phyloP scores from a whole-genome alignment of 192 early-diverging fungal genomes.

The Backusella macrospora region DNA sequence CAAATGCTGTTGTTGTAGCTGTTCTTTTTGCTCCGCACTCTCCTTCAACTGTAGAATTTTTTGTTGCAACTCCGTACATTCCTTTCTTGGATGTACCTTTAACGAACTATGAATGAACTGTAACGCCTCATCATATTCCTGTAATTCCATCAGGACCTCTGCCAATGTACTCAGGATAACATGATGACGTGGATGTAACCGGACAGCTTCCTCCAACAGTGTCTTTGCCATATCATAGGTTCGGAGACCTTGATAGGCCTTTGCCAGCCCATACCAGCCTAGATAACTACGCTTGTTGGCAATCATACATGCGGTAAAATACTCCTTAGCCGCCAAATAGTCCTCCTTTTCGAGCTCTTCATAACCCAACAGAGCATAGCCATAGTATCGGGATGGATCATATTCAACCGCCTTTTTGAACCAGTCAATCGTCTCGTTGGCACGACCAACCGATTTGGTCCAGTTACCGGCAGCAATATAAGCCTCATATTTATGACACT shows the following conservation, averaged over 20 bases:
- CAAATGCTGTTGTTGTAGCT: background rate
- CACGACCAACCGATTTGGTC: constrained; percentile 19
- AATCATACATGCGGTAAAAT: constrained; percentile 33
- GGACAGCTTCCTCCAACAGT: constrained; percentile 29
- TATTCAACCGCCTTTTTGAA: constrained; percentile 33
- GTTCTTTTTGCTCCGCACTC: background rate
- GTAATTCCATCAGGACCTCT: constrained; percentile 29
- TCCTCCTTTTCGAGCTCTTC: constrained; percentile 40
- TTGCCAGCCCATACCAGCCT: constrained; percentile 38
- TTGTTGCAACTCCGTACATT: background rate
- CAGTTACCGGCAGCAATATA: constrained; percentile 42
- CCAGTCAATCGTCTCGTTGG: constrained; percentile 34
- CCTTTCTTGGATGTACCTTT: background rate
- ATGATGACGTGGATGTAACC: constrained; percentile 33
- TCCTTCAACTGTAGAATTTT: constrained; percentile 10
- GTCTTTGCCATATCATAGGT: constrained; percentile 23
- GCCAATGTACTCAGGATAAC: constrained; percentile 35
- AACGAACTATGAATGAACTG: constrained; percentile 15
- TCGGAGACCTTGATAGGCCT: constrained; percentile 29
- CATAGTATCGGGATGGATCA: constrained; percentile 31
- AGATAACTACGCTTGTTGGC: constrained; percentile 30
- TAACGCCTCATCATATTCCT: constrained; percentile 17
- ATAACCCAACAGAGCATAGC: constrained; percentile 29
- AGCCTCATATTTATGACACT: constrained; percentile 31
- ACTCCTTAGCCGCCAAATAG: constrained; percentile 30